Evolutionary conservation across 2,329 filamentous ascomycete species (phyloP), one percentile per base, ranked within the genome.

Genomic region (Microdochium nivale): DNA sequence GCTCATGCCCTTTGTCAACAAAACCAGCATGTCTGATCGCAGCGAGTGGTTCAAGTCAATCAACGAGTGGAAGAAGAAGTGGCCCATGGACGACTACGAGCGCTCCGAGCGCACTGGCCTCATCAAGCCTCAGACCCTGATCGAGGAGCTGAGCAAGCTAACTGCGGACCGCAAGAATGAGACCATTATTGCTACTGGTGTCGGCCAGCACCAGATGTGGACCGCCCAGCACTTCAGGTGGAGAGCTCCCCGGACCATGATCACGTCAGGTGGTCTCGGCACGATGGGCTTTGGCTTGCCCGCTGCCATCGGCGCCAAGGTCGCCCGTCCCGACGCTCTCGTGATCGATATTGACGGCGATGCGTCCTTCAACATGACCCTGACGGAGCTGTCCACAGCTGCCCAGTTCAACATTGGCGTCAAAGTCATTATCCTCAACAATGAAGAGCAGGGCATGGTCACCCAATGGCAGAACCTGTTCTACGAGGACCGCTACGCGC

Each of bases 191-290:
- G 75, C 90, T 2, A 97, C 92, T 2, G 94, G 92, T 70, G 94
- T 97, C 10, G 94, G 94, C 43, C 94, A 97, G 71, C 92, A 97
- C 74, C 92, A 99, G 71, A 97, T 97, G 94, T 97, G 92, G 94
- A 81, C 88, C 25, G 94, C 91, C 3, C 92, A 97, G 74, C 91
- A 96, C 76, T 97, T 90, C 83, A 83, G 90, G 62, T 97, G 94
- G 92, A 82, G 90, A 57, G 74, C 90, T 63, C 92, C 94, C 30
- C 85, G 94, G 59, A 88, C 88, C 56, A 95, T 97, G 87, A 87
- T 99, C 72, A 96, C 92, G 30, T 96, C 91, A 1, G 94, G 94
- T 68, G 94, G 94, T 67, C 83, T 97, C 19, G 90, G 91, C 55
- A 95, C 90, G 19, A 97, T 97, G 94, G 94, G 94, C 53, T 97